Evolutionary conservation across 441 rosid species (phyloP), one percentile per base, ranked within the genome.

Genomic region (Eutrema salsugineum): DNA sequence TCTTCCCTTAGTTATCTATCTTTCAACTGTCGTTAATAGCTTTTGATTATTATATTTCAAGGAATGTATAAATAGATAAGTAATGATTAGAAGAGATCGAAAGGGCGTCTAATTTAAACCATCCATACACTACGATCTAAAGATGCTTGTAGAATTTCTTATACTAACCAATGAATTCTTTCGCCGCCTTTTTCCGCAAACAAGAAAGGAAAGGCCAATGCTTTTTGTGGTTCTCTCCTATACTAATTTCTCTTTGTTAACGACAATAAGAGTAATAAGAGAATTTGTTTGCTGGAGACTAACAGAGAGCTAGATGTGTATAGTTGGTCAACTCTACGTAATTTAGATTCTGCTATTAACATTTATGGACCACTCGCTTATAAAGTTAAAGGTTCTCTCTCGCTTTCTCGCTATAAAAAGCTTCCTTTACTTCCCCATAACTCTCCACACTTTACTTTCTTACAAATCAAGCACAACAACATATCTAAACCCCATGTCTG

Each of bases 311-410:
- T n/a, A n/a, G 22, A 20, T 20, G 22, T 20, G 56, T 66, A 68
- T 75, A 75, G 78, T 61, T 61, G 64, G 70, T 75, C 73, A 75
- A 75, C 73, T 61, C 70, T 75, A 75, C 73, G 73, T 68, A 74
- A 61, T 24, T 61, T 53, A 68, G 63, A 74, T 75, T 75, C 74
- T 61, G 5, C 51, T 62, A 46, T 2, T 28, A 75, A 53, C 59
- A 62, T 63, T 12, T 75, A 68, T 20, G 59, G 36, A 75, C 78
- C 78, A 75, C 44, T 75, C 74, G 14, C 73, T 68, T 28, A 5
- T 1, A 75, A 75, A 75, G 78, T 46, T 12, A 46, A 62, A 60
- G 74, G 55, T 68, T 75, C 74, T 75, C 70, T 44, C 53, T 57
- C 19, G 44, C 66, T 73, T 57, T 66, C 64, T 75, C 57, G 30